Percentiles rank a stretch among this genome's conserved stretches.
These are phyloP conservation scores for Flaveria sonorensis DNA, from an alignment of 129 eudicot species.

Conservation along the genomic window DNA sequence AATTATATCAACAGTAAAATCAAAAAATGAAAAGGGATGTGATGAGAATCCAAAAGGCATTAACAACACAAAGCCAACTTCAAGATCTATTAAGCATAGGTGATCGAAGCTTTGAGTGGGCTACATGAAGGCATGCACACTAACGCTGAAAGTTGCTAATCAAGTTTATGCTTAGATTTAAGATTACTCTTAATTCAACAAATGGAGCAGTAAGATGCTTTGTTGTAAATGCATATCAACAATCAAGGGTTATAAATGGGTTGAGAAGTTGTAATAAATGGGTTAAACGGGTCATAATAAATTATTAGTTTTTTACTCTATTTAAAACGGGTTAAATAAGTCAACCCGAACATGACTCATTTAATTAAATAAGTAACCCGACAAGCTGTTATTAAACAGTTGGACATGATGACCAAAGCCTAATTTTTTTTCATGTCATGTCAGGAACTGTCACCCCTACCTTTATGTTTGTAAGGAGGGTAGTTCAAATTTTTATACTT, in stretches of 20 bases:
- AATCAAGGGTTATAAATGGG: not conserved
- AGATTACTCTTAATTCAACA: not conserved
- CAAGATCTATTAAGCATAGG: not conserved
- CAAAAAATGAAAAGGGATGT: not conserved
- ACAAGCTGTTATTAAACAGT: not conserved
- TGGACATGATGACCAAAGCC: constrained; percentile 1
- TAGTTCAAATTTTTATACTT: not conserved
- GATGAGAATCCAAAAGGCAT: not conserved
- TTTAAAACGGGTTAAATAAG: not conserved
- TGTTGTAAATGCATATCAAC: not conserved
- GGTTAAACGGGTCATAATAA: not conserved
- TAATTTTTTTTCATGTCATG: not conserved
- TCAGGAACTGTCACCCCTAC: not conserved
- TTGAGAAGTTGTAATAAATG: not conserved
- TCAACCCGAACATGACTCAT: not conserved
- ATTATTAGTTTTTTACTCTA: not conserved
- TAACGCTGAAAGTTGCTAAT: not conserved
- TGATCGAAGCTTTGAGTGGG: not conserved
- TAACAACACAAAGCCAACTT: not conserved
- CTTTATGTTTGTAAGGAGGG: not conserved
- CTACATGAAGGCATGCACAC: not conserved
- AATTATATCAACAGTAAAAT: not conserved
- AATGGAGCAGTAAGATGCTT: not conserved
- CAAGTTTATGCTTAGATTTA: not conserved
- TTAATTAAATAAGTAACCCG: not conserved